These are phyloP conservation scores for Albatrellus ellisii DNA, from an alignment of 768 basidiomycete species.

Conservation along the genomic window DNA sequence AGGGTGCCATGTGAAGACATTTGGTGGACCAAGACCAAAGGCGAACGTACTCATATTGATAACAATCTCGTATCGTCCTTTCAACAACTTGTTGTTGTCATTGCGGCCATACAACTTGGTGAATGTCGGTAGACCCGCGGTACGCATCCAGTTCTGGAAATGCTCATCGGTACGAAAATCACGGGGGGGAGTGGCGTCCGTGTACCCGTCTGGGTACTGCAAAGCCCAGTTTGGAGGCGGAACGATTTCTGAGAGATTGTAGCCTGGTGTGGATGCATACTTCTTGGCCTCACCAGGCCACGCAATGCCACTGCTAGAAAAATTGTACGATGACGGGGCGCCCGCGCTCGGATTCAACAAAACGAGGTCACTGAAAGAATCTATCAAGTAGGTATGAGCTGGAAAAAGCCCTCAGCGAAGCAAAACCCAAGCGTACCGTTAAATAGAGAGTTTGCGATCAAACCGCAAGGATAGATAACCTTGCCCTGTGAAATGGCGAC, in stretches of 20 bases:
- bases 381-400: slow-evolving; percentile 25
- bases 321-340: slow-evolving; percentile 43
- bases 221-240: slow-evolving; percentile 90
- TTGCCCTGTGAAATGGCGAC: slow-evolving; percentile 39
- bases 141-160: slow-evolving; percentile 99
- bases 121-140: slow-evolving; percentile 93
- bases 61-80: slow-evolving; percentile 64
- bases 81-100: slow-evolving; percentile 55
- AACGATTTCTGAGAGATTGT: slow-evolving; percentile 51
- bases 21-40: neutral
- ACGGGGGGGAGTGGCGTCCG: slow-evolving; percentile 47
- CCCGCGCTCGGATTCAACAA: slow-evolving; percentile 39
- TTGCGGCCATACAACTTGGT: slow-evolving; percentile 91
- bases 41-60: slow-evolving; percentile 73
- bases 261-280: slow-evolving; percentile 55
- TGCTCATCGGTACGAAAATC: slow-evolving; percentile 71
- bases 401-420: neutral
- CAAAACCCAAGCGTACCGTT: slow-evolving; percentile 47
- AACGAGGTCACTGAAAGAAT: slow-evolving; percentile 61
- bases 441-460: slow-evolving; percentile 95
- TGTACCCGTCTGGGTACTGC: slow-evolving; percentile 68
- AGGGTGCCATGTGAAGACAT: neutral
- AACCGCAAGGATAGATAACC: slow-evolving; percentile 85
- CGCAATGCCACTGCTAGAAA: slow-evolving; percentile 75
- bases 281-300: slow-evolving; percentile 94